Percentiles rank a stretch among this genome's conserved stretches.
These are phyloP conservation scores for Aspergillus carbonarius DNA, from an alignment of 2,329 filamentous ascomycete species.

Conservation along the genomic window DNA sequence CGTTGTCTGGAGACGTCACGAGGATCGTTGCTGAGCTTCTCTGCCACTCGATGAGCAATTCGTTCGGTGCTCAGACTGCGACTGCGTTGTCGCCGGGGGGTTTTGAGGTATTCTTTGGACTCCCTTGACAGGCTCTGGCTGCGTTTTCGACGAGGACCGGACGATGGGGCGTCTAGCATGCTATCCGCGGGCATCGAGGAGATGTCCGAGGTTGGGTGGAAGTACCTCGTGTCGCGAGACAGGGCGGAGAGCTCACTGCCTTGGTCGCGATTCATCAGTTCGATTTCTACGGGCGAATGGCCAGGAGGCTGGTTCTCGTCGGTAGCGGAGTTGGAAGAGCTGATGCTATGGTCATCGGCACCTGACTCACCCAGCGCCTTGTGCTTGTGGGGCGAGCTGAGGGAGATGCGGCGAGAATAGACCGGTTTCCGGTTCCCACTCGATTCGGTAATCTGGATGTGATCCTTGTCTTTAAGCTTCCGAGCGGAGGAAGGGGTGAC, in stretches of 20 bases:
- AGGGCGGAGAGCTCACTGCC: slow-evolving; percentile 64
- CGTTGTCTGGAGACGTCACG: slow-evolving; percentile 46
- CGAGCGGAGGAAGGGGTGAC: slow-evolving; percentile 72
- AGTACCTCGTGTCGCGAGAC: slow-evolving; percentile 62
- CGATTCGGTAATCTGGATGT: slow-evolving; percentile 82
- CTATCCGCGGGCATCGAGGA: slow-evolving; percentile 77
- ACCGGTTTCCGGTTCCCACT: slow-evolving; percentile 70
- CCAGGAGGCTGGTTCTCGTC: slow-evolving; percentile 75
- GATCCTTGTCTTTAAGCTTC: slow-evolving; percentile 63
- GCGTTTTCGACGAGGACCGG: slow-evolving; percentile 47
- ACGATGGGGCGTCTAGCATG: slow-evolving; percentile 60
- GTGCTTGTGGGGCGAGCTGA: slow-evolving; percentile 47
- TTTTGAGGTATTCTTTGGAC: slow-evolving; percentile 54
- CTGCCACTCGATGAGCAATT: slow-evolving; percentile 67
- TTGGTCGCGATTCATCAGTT: slow-evolving; percentile 69
- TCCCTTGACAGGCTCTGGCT: slow-evolving; percentile 51
- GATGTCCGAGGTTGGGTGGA: slow-evolving; percentile 75
- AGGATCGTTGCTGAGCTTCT: slow-evolving; percentile 60
- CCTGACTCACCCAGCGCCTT: slow-evolving; percentile 33
- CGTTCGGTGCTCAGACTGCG: slow-evolving; percentile 66
- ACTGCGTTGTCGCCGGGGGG: slow-evolving; percentile 58
- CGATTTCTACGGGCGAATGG: slow-evolving; percentile 77
- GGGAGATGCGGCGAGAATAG: slow-evolving; percentile 66
- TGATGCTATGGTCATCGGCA: slow-evolving; percentile 64
- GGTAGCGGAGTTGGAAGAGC: slow-evolving; percentile 74